Percentiles rank a stretch among this genome's conserved stretches.
phyloP scores from a whole-genome alignment of 305 asterid species.

The Rubia tinctorum region DNA sequence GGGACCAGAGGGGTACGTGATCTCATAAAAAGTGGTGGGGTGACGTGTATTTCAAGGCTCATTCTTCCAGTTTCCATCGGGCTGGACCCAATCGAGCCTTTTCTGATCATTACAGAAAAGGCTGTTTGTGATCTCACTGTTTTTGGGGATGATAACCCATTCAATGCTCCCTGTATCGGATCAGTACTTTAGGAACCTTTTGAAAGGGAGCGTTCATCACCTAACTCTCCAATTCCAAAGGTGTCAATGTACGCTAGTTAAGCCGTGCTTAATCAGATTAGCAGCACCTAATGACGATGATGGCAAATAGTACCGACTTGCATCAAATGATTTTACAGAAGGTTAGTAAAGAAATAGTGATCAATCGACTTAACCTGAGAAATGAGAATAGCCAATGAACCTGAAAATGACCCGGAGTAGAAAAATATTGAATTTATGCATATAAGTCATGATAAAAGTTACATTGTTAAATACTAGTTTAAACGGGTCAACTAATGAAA shows the following conservation, averaged over 20 bases:
- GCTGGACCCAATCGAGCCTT: neutral
- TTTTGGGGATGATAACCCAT: conserved; percentile 28
- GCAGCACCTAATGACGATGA: no score
- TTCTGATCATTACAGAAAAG: neutral
- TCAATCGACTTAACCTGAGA: no score
- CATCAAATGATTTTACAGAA: no score
- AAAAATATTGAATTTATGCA: no score
- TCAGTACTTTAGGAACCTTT: conserved; percentile 6
- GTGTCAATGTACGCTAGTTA: neutral
- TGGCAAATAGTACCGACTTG: no score
- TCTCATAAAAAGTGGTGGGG: neutral
- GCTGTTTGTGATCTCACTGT: conserved; percentile 4
- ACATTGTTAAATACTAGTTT: no score
- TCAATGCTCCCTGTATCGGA: conserved; percentile 19
- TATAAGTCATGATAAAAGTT: no score
- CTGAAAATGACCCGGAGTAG: no score
- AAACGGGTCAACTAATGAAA: no score
- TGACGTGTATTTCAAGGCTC: conserved; percentile 12
- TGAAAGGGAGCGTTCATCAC: conserved; percentile 25
- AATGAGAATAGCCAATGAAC: no score
- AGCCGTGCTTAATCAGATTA: neutral
- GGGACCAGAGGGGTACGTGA: no score
- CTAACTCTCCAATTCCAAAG: conserved; percentile 6
- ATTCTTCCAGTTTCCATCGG: neutral
- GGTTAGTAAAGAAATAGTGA: no score